Conservation (phyloP, 2,329 filamentous ascomycete species). For the Colletotrichum sidae region DNA sequence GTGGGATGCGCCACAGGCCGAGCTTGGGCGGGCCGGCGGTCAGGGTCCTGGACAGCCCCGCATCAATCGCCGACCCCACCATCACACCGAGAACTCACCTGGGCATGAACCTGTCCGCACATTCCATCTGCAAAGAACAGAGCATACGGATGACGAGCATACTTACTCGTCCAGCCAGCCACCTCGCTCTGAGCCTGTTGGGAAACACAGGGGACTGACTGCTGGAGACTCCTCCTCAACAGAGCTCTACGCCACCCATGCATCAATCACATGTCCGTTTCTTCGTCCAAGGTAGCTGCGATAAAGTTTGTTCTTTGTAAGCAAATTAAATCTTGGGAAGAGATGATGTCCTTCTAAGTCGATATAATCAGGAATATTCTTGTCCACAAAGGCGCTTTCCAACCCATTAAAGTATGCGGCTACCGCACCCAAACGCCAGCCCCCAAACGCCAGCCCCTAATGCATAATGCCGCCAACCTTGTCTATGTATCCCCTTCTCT, state of each 20-base stretch:
- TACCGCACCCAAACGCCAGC: conserved; percentile 32
- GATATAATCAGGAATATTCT: conserved; percentile 23
- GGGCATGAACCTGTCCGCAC: no score
- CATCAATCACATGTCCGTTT: not conserved
- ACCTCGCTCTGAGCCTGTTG: no score
- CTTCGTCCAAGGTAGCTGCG: not conserved
- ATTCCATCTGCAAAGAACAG: not conserved
- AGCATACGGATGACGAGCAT: no score
- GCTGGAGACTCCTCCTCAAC: no score
- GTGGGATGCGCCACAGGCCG: conserved; percentile 13
- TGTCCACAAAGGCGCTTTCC: conserved; percentile 23
- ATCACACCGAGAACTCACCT: not conserved
- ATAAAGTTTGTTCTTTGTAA: not conserved
- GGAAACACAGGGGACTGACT: no score
- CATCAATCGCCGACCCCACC: conserved; percentile 10
- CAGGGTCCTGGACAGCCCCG: conserved; percentile 18
- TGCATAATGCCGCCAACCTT: conserved; percentile 23
- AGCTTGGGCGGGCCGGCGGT: not conserved
- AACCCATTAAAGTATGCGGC: conserved; percentile 15
- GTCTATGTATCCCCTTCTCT: conserved; percentile 22
- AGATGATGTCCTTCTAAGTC: not conserved
- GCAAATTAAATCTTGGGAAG: not conserved
- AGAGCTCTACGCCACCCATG: no score
- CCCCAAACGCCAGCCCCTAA: conserved; percentile 32
- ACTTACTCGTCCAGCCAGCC: no score